These are phyloP conservation scores for Blastocystis sp. DNA, from an alignment of 352 stramenopile genomes.

Conservation along the genomic window DNA sequence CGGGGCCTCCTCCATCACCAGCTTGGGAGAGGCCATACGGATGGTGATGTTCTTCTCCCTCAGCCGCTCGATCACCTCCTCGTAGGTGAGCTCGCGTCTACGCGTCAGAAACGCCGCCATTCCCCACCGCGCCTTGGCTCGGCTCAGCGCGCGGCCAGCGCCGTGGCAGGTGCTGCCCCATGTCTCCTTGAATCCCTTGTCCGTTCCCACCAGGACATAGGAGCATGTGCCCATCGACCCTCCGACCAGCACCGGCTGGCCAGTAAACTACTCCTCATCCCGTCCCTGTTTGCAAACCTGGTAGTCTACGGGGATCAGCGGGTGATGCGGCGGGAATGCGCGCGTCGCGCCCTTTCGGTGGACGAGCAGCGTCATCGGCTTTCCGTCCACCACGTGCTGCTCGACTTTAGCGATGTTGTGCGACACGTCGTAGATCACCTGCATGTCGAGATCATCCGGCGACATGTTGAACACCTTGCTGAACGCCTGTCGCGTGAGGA, in stretches of 20 bases:
- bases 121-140: slow-evolving; percentile 68
- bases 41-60: slow-evolving; percentile 79
- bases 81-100: slow-evolving; percentile 76
- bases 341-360: slow-evolving; percentile 79
- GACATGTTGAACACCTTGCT: slow-evolving; percentile 77
- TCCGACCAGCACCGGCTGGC: slow-evolving; percentile 78
- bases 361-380: slow-evolving; percentile 78
- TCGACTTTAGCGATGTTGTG: slow-evolving; percentile 83
- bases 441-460: slow-evolving; percentile 81
- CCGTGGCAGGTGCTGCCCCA: slow-evolving; percentile 82
- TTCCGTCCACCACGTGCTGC: slow-evolving; percentile 78
- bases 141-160: slow-evolving; percentile 72
- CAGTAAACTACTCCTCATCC: slow-evolving; percentile 73
- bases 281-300: slow-evolving; percentile 69
- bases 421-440: slow-evolving; percentile 81
- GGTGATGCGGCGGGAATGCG: slow-evolving; percentile 80
- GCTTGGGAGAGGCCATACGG: slow-evolving; percentile 79
- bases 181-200: slow-evolving; percentile 80
- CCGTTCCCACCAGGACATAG: slow-evolving; percentile 77
- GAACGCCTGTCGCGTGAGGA: slow-evolving; percentile 79
- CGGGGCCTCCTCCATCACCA: slow-evolving; percentile 82
- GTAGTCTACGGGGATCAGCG: slow-evolving; percentile 81
- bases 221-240: slow-evolving; percentile 81
- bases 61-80: slow-evolving; percentile 76
- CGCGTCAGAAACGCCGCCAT: slow-evolving; percentile 14